Evolutionary conservation across 108 stramenopile genomes (phyloP), one percentile per base, ranked within the genome.

Genomic region (Epithemia pelagica): DNA sequence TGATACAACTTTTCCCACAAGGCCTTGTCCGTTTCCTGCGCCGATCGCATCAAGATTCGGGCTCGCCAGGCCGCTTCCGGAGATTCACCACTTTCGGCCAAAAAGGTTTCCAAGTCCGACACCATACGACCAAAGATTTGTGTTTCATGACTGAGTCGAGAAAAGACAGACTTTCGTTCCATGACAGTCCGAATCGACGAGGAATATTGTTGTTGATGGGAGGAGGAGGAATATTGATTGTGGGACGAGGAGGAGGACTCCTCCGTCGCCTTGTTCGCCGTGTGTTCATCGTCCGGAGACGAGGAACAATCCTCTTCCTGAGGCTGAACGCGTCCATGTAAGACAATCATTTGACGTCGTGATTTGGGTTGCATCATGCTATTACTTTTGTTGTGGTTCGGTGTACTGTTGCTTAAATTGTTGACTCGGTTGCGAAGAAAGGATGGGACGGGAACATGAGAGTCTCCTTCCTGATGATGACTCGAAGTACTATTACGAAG

Each of bases 51-150:
- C 28, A 79, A 55, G 46, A 79, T 79, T 1, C 67, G 61, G n/a
- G 62, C 65, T 28, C 63, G 57, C 78, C 78, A 79, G 32, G 65
- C 64, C 0, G 59, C 62, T 68, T 79, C 78, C 0, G 78, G 78
- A 0, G 78, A 73, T 66, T 67, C 61, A 32, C 78, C 74, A 30
- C 72, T 61, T 30, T 60, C 70, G n/a, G 70, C 61, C 67, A 82
- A 54, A 53, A 82, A 70, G 18, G 55, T 61, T 58, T 72, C 68
- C 63, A 80, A 58, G 52, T 76, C 79, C 23, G 62, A 21, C 30
- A 63, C 62, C n/a, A 63, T 31, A 31, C 31, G 28, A 22, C 31
- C 29, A 37, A 33, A 63, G 32, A 31, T 28, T 26, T 51, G 46
- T 3, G 62, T 63, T 51, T 37, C 62, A 7, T 31, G 24, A 7